Conservation (phyloP, 2,329 filamentous ascomycete species). For the Ophiosphaerella herpotricha region DNA sequence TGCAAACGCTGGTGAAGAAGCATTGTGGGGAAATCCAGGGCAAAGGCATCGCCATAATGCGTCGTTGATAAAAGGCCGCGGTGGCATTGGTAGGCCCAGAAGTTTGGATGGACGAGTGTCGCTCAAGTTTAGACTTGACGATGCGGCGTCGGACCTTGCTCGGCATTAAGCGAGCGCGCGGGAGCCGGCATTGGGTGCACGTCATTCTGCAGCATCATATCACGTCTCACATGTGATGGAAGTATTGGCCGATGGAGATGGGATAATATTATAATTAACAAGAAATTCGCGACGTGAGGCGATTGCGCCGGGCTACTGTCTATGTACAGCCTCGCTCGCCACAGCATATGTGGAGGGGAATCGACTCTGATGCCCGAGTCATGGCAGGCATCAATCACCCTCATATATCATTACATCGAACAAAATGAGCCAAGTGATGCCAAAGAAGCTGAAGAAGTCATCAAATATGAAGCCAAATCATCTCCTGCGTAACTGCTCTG, state of each 20-base stretch:
- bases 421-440: background rate
- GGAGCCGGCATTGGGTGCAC: too few relatives aligned
- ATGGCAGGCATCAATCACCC: background rate
- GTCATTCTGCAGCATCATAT: too few relatives aligned
- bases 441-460: background rate
- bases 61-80: conserved; percentile 40
- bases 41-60: conserved; percentile 44
- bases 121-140: background rate
- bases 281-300: too few relatives aligned
- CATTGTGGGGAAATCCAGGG: conserved; percentile 26
- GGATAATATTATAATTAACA: too few relatives aligned
- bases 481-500: conserved; percentile 24
- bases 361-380: too few relatives aligned
- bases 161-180: background rate
- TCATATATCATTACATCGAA: background rate
- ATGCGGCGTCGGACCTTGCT: background rate
- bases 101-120: conserved; percentile 6
- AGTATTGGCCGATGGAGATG: too few relatives aligned
- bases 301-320: too few relatives aligned
- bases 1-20: background rate
- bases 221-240: too few relatives aligned
- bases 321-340: too few relatives aligned
- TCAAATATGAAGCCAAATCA: conserved; percentile 11
- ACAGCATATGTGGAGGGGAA: too few relatives aligned
- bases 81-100: conserved; percentile 26